phyloP scores from a whole-genome alignment of 1,139 yeast genomes.

The Yamadazyma sp. region DNA sequence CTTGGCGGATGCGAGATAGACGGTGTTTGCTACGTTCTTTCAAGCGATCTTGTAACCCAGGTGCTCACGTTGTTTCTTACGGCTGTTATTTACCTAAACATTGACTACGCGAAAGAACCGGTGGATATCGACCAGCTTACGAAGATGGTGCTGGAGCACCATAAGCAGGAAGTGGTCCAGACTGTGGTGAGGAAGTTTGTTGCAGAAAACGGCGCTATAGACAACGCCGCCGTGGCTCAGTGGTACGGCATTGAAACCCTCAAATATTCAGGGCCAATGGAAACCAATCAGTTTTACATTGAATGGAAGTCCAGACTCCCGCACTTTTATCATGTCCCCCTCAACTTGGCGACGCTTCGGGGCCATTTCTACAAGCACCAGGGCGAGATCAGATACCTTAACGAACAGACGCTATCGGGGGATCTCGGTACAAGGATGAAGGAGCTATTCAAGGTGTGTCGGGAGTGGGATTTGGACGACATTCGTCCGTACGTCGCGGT shows the following conservation, averaged over 20 bases:
- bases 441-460: conserved; percentile 58
- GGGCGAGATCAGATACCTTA: conserved; percentile 51
- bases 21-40: conserved; percentile 29
- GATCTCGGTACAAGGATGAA: conserved; percentile 58
- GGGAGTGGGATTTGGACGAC: conserved; percentile 72
- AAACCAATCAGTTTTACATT: conserved; percentile 49
- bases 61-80: conserved; percentile 47
- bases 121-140: conserved; percentile 1
- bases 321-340: conserved; percentile 56
- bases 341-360: conserved; percentile 50
- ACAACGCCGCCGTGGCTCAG: conserved; percentile 41
- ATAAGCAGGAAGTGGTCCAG: conserved; percentile 2
- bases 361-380: conserved; percentile 58
- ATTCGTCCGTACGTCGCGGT: conserved; percentile 64
- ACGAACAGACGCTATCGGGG: conserved; percentile 45
- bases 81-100: conserved; percentile 45
- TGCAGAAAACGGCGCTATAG: conserved; percentile 7
- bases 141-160: conserved; percentile 2
- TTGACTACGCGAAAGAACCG: conserved; percentile 22
- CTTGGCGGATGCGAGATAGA: conserved; percentile 58
- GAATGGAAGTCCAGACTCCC: conserved; percentile 70
- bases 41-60: conserved; percentile 25
- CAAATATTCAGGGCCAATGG: conserved; percentile 28
- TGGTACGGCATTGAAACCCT: conserved; percentile 66
- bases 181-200: conserved; percentile 12